A percentile compares a stretch with the other conserved stretches of the same genome.
Evolutionary conservation across 2,329 filamentous ascomycete species (phyloP).

Genomic region (Neoarthrinium moseri): DNA sequence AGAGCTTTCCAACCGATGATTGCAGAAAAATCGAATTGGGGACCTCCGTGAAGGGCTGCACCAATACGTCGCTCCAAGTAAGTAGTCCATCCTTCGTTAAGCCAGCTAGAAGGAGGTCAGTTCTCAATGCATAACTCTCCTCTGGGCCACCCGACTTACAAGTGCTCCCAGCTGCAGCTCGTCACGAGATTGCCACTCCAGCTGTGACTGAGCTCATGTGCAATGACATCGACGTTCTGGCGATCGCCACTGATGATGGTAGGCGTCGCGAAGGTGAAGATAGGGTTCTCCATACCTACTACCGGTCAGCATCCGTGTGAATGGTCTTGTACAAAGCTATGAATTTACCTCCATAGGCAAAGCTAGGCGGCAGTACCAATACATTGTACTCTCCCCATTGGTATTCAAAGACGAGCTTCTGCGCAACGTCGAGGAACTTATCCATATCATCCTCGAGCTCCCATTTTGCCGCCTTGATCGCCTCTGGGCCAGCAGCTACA

Average conservation of each 20-base stretch:
- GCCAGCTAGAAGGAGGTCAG: conserved; percentile 47
- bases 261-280: conserved; percentile 93
- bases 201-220: conserved; percentile 66
- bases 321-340: conserved; percentile 7
- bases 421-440: conserved; percentile 84
- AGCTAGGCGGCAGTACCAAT: conserved; percentile 83
- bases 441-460: conserved; percentile 91
- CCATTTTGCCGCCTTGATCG: conserved; percentile 80
- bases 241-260: conserved; percentile 89
- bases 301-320: conserved; percentile 9
- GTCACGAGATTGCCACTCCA: conserved; percentile 90
- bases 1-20: conserved; percentile 95
- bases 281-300: conserved; percentile 81
- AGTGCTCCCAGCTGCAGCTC: conserved; percentile 80
- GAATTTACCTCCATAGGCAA: conserved; percentile 74
- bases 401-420: conserved; percentile 81
- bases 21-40: conserved; percentile 88
- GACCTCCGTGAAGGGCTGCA: conserved; percentile 74
- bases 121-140: background rate
- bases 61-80: conserved; percentile 89
- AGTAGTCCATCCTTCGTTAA: conserved; percentile 85
- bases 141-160: conserved; percentile 41
- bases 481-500: conserved; percentile 85
- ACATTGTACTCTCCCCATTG: conserved; percentile 96
- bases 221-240: conserved; percentile 94